Conservation (phyloP, 345 rosid genomes). For the Arabidopsis arenosa region DNA sequence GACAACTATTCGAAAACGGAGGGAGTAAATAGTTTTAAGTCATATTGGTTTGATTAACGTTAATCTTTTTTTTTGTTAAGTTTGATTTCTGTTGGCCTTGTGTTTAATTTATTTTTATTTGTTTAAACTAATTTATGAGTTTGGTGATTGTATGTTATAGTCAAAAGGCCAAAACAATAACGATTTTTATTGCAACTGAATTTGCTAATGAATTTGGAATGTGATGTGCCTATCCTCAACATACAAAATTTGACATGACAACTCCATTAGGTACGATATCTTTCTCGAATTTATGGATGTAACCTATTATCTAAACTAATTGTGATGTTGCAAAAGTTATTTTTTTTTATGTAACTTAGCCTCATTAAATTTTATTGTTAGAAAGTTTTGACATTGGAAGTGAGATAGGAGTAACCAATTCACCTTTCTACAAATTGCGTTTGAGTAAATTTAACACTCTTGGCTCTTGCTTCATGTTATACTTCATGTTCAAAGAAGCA, state of each 20-base stretch:
- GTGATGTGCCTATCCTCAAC: background rate
- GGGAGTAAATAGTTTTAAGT: too few relatives aligned
- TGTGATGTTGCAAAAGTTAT: background rate
- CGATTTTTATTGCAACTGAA: background rate
- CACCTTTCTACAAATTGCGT: background rate
- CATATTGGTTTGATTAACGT: slow-evolving; percentile 21
- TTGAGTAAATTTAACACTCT: background rate
- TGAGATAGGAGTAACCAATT: background rate
- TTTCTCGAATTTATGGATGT: slow-evolving; percentile 17
- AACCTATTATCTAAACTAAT: background rate
- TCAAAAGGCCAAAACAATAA: background rate
- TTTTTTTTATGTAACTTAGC: too few relatives aligned
- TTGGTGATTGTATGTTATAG: slow-evolving; percentile 18
- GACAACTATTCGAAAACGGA: too few relatives aligned
- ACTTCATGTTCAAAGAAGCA: background rate
- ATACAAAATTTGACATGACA: background rate
- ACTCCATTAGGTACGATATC: slow-evolving; percentile 6
- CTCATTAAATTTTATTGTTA: background rate
- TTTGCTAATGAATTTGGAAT: slow-evolving; percentile 1
- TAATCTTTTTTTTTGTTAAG: slow-evolving; percentile 10
- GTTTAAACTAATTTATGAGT: background rate
- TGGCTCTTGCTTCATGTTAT: background rate
- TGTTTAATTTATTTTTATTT: background rate
- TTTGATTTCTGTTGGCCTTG: background rate
- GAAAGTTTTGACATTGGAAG: too few relatives aligned